Evolutionary conservation across 148 eudicot genomes (phyloP), one percentile per base, ranked within the genome.

Genomic region (Pharnaceum exiguum): DNA sequence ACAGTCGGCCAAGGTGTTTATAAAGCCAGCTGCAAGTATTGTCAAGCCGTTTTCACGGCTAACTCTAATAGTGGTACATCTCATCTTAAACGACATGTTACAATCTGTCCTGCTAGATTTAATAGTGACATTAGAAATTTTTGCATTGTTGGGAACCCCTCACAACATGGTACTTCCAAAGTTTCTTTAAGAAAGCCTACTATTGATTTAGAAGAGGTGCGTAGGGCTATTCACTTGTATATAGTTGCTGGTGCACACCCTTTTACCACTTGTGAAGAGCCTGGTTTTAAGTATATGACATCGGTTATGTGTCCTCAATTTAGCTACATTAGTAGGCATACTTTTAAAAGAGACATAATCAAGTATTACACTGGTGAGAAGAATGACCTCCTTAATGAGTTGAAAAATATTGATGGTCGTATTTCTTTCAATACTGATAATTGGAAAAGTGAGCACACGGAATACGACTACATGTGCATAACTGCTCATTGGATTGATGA

Each of bases 221-320:
- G 50, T 27, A 57, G 16, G 29, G 33, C 37, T 8, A 43, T 42
- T 26, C 9, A 26, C 4, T 28, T 19, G 0, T 42, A n/a, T 57
- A 18, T 57, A 26, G 50, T 57, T 2, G 49, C 17, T 27, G 62
- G 35, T 27, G 37, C 50, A 4, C 50, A 57, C 43, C 46, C 35
- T 52, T 52, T 52, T 52, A 31, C 40, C 5, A 52, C 40, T 27
- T 52, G 57, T 52, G 26, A 52, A 1, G 57, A 52, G 21, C 55
- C 23, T 29, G 55, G 55, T 6, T 51, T 51, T 7, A 29, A 31
- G 35, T 31, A 15, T 30, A 52, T 52, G 57, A n/a, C 21, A 5
- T 52, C 40, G 13, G 9, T 5, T 1, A 31, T 31, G 26, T 52
- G 55, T 17, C 55, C 55, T 32, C 40, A 31, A 19, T 52, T 17